Percentiles rank a stretch among this genome's conserved stretches.
These are phyloP conservation scores for Suillus variegatus DNA, from an alignment of 768 basidiomycete genomes.

Conservation along the genomic window DNA sequence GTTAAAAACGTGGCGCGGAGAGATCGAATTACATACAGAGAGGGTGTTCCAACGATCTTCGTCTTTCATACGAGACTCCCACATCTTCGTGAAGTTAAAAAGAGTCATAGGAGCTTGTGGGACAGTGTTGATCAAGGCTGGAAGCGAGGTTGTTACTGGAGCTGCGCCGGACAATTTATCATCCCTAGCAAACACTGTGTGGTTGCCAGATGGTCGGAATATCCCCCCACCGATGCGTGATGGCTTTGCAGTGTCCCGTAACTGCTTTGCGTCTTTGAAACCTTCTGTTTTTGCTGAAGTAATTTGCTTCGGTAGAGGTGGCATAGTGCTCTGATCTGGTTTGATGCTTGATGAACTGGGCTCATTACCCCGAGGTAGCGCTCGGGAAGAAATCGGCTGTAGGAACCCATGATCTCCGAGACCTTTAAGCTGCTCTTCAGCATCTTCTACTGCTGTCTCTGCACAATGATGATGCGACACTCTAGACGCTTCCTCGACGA, in stretches of 20 bases:
- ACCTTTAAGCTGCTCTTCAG: slow-evolving; percentile 5
- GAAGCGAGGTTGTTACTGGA: slow-evolving; percentile 1
- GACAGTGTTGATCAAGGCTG: slow-evolving; percentile 11
- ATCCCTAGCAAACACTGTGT: slow-evolving; percentile 52
- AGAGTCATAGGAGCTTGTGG: slow-evolving; percentile 43
- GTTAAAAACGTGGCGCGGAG: background rate
- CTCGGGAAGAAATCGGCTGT: slow-evolving; percentile 42
- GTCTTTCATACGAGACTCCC: slow-evolving; percentile 46
- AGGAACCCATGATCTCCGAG: slow-evolving; percentile 30
- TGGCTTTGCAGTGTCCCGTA: slow-evolving; percentile 46
- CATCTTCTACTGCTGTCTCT: slow-evolving; percentile 10
- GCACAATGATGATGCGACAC: slow-evolving; percentile 5
- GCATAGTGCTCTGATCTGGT: slow-evolving; percentile 9
- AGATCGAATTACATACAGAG: slow-evolving; percentile 42
- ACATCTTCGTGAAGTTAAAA: slow-evolving; percentile 63
- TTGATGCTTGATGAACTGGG: slow-evolving; percentile 18
- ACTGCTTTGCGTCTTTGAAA: slow-evolving; percentile 61
- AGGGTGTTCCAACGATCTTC: slow-evolving; percentile 60
- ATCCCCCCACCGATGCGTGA: slow-evolving; percentile 69
- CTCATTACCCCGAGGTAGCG: slow-evolving; percentile 7
- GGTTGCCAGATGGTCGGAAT: slow-evolving; percentile 63
- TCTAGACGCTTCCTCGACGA: slow-evolving; percentile 41
- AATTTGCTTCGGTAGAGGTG: slow-evolving; percentile 7
- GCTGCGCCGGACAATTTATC: slow-evolving; percentile 10
- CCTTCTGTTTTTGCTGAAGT: slow-evolving; percentile 30